Evolutionary conservation across 805 yeast genomes (phyloP).

Genomic region (Dipodascus albidus): DNA sequence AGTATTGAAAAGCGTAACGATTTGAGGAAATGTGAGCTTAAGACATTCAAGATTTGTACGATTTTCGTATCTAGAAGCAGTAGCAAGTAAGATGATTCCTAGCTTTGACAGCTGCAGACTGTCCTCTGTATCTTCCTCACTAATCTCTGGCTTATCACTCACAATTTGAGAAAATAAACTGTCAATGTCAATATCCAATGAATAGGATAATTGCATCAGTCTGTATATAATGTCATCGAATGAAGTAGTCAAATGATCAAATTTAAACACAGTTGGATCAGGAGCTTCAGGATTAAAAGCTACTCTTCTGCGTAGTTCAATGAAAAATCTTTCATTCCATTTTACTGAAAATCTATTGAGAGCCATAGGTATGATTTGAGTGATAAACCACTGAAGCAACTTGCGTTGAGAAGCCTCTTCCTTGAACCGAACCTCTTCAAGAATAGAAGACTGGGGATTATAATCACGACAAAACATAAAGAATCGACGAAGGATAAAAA

Average conservation of each 20-base stretch:
- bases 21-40: conserved; percentile 11
- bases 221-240: conserved; percentile 29
- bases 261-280: conserved; percentile 21
- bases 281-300: conserved; percentile 17
- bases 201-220: conserved; percentile 39
- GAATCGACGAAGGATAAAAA: conserved; percentile 47
- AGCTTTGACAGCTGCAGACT: conserved; percentile 19
- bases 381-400: conserved; percentile 49
- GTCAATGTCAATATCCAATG: conserved; percentile 54
- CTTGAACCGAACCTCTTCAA: conserved; percentile 31
- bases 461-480: conserved; percentile 46
- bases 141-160: no score
- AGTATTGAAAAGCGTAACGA: no score
- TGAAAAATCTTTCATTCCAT: conserved; percentile 24
- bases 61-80: conserved; percentile 22
- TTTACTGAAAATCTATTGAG: conserved; percentile 21
- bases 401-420: conserved; percentile 43
- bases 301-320: conserved; percentile 22
- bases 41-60: conserved; percentile 6
- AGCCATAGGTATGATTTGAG: conserved; percentile 37
- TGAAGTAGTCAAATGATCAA: conserved; percentile 17
- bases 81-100: conserved; percentile 24
- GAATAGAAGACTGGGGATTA: conserved; percentile 30
- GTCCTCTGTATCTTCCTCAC: no score
- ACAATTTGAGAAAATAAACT: no score